Base-by-base conservation (phyloP, 2,329 filamentous ascomycete species). In the Lasiodiplodia sp. region DNA sequence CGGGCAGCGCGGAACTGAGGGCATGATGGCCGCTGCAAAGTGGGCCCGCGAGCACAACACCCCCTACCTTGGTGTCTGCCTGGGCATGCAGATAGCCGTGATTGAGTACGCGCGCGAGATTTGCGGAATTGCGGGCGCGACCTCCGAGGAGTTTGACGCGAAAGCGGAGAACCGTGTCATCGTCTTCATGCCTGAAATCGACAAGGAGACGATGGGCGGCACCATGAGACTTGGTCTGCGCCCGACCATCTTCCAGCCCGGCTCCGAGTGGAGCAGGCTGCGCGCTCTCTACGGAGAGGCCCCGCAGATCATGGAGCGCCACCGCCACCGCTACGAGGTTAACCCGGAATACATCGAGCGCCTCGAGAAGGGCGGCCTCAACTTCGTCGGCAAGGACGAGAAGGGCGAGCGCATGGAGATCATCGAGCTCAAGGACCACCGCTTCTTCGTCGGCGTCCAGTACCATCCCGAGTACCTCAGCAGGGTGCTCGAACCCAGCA, bases 61-160 rank as follows among this genome's bases (percentile, higher is more conserved):
- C 3, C 94, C 94, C 1, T 97, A 91, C 81, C 86, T 98, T 0
- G 96, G 96, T 69, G 91, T 98, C 71, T 97, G 95, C 78, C 84
- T 97, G 25, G 94, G 94, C 68, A 93, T 97, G 90, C 96, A 98
- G 79, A 87, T 97, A 57, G 94, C 95, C 23, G 93, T 97, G 57
- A 91, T 97, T 73, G 94, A 98, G 80, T 93, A 89, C 73, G 93
- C 94, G 1, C 89, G 94, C 52, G 90, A 93, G 72, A 83, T 95
- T 1, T 92, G 89, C 80, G 87, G 87, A 34, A 85, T 94, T 71
- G 79, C 81, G 3, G 80, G 83, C 53, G 88, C 87, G 0, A 84
- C 83, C 4, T 87, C 84, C 6, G 84, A 83, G 67, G 88, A 90
- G 72, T 85, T 90, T 71, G 79, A 87, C 78, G 85, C 28, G 84